phyloP scores from a whole-genome alignment of 1,284 basidiomycete genomes.

The Heimioporus punctisporus region DNA sequence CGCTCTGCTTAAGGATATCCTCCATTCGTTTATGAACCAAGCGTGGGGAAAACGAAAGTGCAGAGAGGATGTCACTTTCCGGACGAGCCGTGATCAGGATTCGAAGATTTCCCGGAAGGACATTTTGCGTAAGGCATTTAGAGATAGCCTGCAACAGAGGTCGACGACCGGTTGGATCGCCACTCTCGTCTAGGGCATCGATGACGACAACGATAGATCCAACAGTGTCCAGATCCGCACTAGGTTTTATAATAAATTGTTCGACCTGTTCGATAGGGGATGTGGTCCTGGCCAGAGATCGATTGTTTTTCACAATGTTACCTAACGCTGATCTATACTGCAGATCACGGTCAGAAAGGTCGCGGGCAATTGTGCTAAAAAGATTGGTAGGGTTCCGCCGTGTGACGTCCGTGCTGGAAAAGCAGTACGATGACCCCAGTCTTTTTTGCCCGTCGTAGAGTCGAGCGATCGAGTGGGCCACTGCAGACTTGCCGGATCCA shows the following conservation, averaged over 20 bases:
- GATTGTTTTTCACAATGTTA: conserved; percentile 12
- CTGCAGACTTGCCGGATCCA: conserved; percentile 21
- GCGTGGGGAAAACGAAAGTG: background rate
- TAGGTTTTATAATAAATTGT: conserved; percentile 16
- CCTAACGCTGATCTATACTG: conserved; percentile 16
- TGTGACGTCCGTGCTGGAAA: conserved; percentile 15
- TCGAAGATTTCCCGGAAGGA: conserved; percentile 15
- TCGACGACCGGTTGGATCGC: conserved; percentile 15
- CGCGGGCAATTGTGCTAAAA: conserved; percentile 22
- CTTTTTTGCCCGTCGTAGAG: conserved; percentile 21
- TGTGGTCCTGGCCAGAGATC: too few species aligned
- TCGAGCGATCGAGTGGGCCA: conserved; percentile 22
- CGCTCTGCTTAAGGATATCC: conserved; percentile 7
- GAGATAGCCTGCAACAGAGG: conserved; percentile 9
- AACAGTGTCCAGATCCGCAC: conserved; percentile 11
- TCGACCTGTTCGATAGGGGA: conserved; percentile 14
- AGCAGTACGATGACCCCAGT: conserved; percentile 23
- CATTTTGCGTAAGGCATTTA: conserved; percentile 8
- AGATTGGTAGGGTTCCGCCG: conserved; percentile 21
- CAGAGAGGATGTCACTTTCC: conserved; percentile 20
- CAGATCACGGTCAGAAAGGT: conserved; percentile 21
- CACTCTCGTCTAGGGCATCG: conserved; percentile 26
- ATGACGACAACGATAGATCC: conserved; percentile 18
- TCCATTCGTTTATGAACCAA: conserved; percentile 16
- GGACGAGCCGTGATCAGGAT: conserved; percentile 20